Evolutionary conservation across 257 asterid genomes (phyloP), one percentile per base, ranked within the genome.

Genomic region (Solanum tarijense): DNA sequence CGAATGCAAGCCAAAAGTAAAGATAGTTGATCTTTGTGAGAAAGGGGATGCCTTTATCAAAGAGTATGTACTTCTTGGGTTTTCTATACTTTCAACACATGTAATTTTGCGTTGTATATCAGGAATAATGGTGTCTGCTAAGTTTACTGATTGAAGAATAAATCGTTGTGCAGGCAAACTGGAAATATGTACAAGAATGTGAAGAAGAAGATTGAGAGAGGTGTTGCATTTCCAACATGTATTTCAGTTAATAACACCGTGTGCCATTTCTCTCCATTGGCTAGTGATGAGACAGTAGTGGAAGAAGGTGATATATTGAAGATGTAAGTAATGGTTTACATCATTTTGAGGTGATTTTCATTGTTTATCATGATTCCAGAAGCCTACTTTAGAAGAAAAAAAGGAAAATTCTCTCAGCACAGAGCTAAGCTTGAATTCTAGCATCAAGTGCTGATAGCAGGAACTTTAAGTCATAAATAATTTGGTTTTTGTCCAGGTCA

Each of bases 141-240:
- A 76, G 58, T 39, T 65, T 20, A 27, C 52, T 41, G 43, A 65
- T 31, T 81, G 48, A 78, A 34, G 14, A 18, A 31, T 88, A 16
- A 62, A 4, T 84, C 20, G 25, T 21, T 36, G 35, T 76, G 48
- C 82, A 96, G 99, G 92, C 98, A 96, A 92, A 87, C 98, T 21
- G 98, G 98, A 21, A 95, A 89, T 89, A 96, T 93, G 98, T 96
- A 95, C 91, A 96, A 95, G 97, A 94, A 96, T 88, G 96, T 89
- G 41, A 95, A 96, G 95, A 96, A 94, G 98, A 96, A 95, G 94
- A 96, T 96, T 86, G 98, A 94, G 86, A 90, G 93, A 84, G 99
- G 99, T 39, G 96, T 95, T 89, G 99, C 99, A 3, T 96, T 96
- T 88, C 99, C 99, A 2, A 96, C 98, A 31, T 96, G 99, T 89